Base-by-base conservation (phyloP, 2,329 filamentous ascomycete genomes). In the Pseudopyrenochaeta lycopersici region DNA sequence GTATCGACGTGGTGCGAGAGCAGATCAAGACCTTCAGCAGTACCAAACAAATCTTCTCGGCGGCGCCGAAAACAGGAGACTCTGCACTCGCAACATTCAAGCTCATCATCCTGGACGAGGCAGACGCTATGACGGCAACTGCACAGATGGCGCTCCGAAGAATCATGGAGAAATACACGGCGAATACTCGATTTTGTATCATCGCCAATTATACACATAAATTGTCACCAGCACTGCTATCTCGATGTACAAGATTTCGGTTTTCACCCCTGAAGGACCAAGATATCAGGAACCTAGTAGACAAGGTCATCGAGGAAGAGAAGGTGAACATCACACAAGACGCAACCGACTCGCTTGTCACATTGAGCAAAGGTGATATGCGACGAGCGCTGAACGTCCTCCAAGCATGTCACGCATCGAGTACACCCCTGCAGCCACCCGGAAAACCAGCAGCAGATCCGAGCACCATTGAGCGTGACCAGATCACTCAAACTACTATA, bases 201-300 rank as follows among this genome's bases (percentile, higher is more conserved):
- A 98, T 99, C 66, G 95, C 95, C 66, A 99, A 99, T 79, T 99
- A 99, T 77, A 95, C 95, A 27, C 95, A 99, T 81, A 99, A 99
- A 77, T 87, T 99, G 33, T 96, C 92, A 11, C 94, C 95, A 0
- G 95, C 95, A 0, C 82, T 99, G 38, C 82, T 99, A 47, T 98
- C 94, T 43, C 84, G 95, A 67, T 99, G 95, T 78, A 99, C 95
- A 9, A 84, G 95, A 32, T 99, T 99, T 76, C 84, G 95, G 29
- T 99, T 99, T 78, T 96, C 91, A 63, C 95, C 95, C 10, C 80
- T 99, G 49, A 96, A 96, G 75, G 91, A 97, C 68, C 81, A 76
- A 6, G 95, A 98, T 73, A 97, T 99, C 55, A 83, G 91, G 45
- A 83, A 85, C 1, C 77, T 98, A 47, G 92, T 99, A 7, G 92